Evolutionary conservation across 202 grass and related monocot species (phyloP).

Genomic region (Hordeum pubiflorum): DNA sequence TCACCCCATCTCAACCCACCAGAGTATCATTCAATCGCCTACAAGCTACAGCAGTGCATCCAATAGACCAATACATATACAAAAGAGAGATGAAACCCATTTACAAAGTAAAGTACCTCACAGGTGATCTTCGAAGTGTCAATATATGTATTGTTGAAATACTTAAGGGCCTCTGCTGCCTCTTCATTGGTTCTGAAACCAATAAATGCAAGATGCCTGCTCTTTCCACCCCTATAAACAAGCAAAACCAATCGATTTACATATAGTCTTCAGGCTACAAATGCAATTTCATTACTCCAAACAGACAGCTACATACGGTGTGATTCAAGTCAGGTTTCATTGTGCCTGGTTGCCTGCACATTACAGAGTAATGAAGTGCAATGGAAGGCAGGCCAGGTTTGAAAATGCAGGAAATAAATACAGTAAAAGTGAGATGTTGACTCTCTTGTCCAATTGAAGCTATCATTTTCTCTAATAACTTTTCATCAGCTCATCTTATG

Average conservation of each 20-base stretch:
- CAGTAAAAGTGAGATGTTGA: background rate
- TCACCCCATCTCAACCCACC: background rate
- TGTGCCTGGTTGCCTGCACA: background rate
- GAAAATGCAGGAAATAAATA: background rate
- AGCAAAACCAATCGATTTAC: background rate
- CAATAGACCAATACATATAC: background rate
- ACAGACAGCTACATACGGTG: background rate
- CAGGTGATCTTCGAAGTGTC: conserved; percentile 92
- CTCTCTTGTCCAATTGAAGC: background rate
- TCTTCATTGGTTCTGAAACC: conserved; percentile 80
- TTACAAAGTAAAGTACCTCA: conserved; percentile 55
- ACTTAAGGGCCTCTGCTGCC: conserved; percentile 64
- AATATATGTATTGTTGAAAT: conserved; percentile 92
- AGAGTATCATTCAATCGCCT: background rate
- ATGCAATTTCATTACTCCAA: background rate
- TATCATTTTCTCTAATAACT: background rate
- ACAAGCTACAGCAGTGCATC: background rate
- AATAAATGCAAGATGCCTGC: conserved; percentile 88
- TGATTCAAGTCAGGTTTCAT: background rate
- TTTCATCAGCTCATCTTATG: background rate
- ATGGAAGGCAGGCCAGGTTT: background rate
- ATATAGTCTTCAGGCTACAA: background rate
- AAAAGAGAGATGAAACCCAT: background rate
- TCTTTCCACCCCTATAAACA: conserved; percentile 75
- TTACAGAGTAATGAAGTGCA: background rate